Conservation (phyloP, 129 eudicot species). For the Artemisia annua region DNA sequence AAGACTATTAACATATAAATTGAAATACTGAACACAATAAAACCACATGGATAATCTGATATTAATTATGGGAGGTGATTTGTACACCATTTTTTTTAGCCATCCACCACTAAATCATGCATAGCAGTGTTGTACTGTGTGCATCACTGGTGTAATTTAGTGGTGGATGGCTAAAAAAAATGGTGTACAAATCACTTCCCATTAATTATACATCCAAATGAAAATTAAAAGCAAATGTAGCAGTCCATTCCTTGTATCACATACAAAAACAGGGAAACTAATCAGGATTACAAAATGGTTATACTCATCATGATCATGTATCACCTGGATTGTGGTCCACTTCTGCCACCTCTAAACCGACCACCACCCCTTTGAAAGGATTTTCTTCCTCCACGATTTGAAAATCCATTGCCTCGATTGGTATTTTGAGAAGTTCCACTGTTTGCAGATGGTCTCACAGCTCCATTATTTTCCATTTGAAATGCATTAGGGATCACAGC, state of each 20-base stretch:
- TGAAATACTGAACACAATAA: background rate
- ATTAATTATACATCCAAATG: conserved; percentile 21
- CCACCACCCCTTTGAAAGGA: conserved; percentile 58
- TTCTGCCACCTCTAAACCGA: conserved; percentile 57
- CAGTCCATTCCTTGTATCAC: background rate
- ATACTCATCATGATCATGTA: conserved; percentile 2
- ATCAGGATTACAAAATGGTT: conserved; percentile 20
- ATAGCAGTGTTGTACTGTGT: too few species aligned
- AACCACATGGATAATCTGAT: conserved; percentile 7
- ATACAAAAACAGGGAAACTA: conserved; percentile 2
- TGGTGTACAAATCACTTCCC: too few species aligned
- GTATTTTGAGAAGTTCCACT: conserved; percentile 21
- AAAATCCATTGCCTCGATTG: conserved; percentile 29
- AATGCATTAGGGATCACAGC: conserved; percentile 30
- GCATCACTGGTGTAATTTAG: too few species aligned
- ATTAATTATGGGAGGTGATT: too few species aligned
- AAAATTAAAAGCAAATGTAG: background rate
- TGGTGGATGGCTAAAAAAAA: too few species aligned
- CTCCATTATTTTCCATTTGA: conserved; percentile 32
- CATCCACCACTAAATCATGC: too few species aligned
- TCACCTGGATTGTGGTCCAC: conserved; percentile 33
- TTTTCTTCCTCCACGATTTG: conserved; percentile 42
- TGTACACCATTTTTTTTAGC: too few species aligned
- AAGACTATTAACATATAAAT: background rate
- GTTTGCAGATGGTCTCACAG: conserved; percentile 26